phyloP scores from a whole-genome alignment of 2,329 filamentous ascomycete genomes.

The Colletotrichum viniferum region DNA sequence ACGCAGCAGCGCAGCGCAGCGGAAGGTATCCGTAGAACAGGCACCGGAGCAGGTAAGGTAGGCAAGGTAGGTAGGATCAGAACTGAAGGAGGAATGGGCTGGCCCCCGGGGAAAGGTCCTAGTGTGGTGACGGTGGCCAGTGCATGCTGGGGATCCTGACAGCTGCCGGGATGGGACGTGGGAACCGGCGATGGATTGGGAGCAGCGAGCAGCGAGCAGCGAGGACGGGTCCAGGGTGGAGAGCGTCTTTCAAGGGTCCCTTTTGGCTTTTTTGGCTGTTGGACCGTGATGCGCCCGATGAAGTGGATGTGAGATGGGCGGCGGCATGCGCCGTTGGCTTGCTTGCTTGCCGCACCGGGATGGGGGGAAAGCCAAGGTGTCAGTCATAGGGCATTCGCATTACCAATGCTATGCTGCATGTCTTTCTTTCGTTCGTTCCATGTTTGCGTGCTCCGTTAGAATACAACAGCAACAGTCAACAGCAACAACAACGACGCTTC shows the following conservation, averaged over 20 bases:
- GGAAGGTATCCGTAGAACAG: not conserved
- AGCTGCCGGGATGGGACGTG: conserved; percentile 11
- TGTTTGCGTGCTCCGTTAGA: not conserved
- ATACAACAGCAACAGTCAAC: not conserved
- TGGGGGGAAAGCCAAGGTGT: not conserved
- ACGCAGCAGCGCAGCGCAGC: not conserved
- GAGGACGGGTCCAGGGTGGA: not conserved
- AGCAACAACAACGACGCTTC: not conserved
- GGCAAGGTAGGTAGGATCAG: conserved; percentile 7
- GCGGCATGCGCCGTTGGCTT: not conserved
- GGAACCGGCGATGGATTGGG: not conserved
- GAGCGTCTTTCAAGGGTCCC: not conserved
- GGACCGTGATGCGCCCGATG: not conserved
- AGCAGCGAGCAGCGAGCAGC: not conserved
- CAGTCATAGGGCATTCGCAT: not conserved
- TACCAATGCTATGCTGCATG: not conserved
- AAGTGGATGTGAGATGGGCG: not conserved
- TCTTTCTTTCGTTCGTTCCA: not conserved
- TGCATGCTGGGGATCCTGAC: conserved; percentile 15
- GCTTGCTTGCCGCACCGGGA: not conserved
- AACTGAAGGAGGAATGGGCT: conserved; percentile 20
- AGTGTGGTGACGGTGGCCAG: conserved; percentile 16
- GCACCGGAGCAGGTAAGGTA: not conserved
- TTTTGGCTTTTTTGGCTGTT: not conserved
- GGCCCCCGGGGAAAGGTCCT: conserved; percentile 10